Percentiles rank a stretch among this genome's conserved stretches.
Evolutionary conservation across 257 asterid genomes (phyloP).

Genomic region (Plectranthus barbatus): DNA sequence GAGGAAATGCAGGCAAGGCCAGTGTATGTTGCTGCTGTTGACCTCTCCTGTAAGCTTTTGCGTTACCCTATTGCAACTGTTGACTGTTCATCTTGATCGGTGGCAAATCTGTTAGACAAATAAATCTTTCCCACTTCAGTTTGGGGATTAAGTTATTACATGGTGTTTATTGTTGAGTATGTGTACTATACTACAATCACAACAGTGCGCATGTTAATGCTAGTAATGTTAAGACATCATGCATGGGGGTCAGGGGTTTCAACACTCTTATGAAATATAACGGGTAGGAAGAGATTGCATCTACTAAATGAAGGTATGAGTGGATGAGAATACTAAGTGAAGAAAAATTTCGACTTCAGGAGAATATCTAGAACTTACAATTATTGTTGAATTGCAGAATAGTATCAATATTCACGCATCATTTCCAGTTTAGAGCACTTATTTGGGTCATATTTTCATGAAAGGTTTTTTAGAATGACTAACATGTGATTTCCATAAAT

Average conservation of each 20-base stretch:
- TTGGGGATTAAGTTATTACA: neutral
- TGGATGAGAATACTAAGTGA: neutral
- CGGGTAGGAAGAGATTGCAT: too few species aligned
- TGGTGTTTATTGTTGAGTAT: too few species aligned
- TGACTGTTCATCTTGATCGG: neutral
- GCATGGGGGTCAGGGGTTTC: too few species aligned
- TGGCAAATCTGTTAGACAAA: neutral
- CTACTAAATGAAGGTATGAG: too few species aligned
- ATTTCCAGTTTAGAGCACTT: neutral
- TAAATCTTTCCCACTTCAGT: neutral
- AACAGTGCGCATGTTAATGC: too few species aligned
- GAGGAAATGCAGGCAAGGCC: conserved; percentile 87
- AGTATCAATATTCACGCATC: neutral
- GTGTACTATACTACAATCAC: too few species aligned
- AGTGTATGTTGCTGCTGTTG: conserved; percentile 92
- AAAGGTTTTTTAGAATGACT: conserved; percentile 8
- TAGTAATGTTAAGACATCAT: too few species aligned
- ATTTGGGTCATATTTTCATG: neutral
- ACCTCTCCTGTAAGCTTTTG: conserved; percentile 74
- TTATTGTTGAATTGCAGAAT: neutral
- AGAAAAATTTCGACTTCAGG: conserved; percentile 10
- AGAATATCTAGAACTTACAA: neutral
- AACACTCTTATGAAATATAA: too few species aligned
- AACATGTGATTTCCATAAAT: conserved; percentile 14
- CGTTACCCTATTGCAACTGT: conserved; percentile 5